These are phyloP conservation scores for Ophiostoma tasmaniense DNA, from an alignment of 2,329 filamentous ascomycete species.

Conservation along the genomic window DNA sequence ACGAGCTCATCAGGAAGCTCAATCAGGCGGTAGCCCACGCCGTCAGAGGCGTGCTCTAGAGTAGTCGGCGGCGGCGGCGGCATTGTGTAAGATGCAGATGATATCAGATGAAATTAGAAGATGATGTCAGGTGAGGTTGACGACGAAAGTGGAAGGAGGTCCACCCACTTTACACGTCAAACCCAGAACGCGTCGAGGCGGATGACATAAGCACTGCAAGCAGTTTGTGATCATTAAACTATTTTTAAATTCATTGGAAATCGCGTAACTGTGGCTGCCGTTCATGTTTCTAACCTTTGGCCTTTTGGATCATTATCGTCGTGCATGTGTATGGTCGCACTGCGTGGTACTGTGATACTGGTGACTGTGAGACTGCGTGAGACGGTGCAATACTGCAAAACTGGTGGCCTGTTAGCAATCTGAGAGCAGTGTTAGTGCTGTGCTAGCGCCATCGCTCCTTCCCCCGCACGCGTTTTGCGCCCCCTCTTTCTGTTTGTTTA, in stretches of 20 bases:
- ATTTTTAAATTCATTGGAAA: not conserved
- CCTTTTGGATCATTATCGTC: not conserved
- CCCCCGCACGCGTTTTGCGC: constrained; percentile 7
- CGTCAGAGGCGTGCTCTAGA: constrained; percentile 41
- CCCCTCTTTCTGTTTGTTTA: constrained; percentile 3
- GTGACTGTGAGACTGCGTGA: not conserved
- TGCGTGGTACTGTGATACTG: not conserved
- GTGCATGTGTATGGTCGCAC: not conserved
- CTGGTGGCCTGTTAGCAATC: too few species aligned
- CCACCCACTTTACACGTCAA: constrained; percentile 4
- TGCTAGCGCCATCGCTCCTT: not conserved
- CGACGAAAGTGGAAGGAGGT: not conserved
- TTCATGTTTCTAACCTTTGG: not conserved
- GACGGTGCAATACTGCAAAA: not conserved
- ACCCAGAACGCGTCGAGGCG: not conserved
- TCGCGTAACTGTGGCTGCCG: not conserved
- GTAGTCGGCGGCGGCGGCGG: constrained; percentile 31
- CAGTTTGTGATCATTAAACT: not conserved
- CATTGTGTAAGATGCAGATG: not conserved
- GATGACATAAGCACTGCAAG: not conserved
- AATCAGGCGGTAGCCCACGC: constrained; percentile 49
- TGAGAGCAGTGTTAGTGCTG: too few species aligned
- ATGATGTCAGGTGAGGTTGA: not conserved
- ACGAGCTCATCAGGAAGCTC: constrained; percentile 54
- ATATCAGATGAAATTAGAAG: not conserved